Evolutionary conservation across 2,329 filamentous ascomycete genomes (phyloP).

Genomic region (Exophiala sp.): DNA sequence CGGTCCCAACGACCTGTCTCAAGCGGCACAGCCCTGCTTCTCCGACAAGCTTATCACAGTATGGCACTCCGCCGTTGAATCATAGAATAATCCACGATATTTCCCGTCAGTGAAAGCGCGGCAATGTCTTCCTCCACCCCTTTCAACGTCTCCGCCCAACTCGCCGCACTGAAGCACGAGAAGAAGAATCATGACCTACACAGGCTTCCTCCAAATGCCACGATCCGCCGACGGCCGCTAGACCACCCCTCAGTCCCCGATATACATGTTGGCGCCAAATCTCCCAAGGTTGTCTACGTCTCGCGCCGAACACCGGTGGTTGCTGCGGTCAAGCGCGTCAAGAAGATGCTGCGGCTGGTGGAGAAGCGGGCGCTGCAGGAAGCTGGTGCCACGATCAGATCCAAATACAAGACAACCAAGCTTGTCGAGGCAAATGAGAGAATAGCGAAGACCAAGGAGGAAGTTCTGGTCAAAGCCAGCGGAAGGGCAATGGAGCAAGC

Average conservation of each 20-base stretch:
- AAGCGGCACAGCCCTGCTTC: no score
- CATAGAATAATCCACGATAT: no score
- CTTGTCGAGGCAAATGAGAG: conserved; percentile 34
- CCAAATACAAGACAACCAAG: conserved; percentile 29
- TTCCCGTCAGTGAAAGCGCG: no score
- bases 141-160: conserved; percentile 18
- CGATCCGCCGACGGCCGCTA: conserved; percentile 52
- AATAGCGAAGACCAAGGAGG: conserved; percentile 37
- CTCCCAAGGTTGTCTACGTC: conserved; percentile 54
- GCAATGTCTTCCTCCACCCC: conserved; percentile 2
- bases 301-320: conserved; percentile 52
- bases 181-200: conserved; percentile 24
- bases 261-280: conserved; percentile 45
- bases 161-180: conserved; percentile 21
- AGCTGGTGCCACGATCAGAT: conserved; percentile 5
- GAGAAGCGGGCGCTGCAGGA: conserved; percentile 44
- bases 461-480: conserved; percentile 54
- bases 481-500: conserved; percentile 55
- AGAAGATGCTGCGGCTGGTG: conserved; percentile 49
- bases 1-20: no score
- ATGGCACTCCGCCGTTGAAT: no score
- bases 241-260: conserved; percentile 51
- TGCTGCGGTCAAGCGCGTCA: conserved; percentile 54
- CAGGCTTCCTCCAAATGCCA: conserved; percentile 35
- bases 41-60: no score